Evolutionary conservation across 495 filamentous ascomycete genomes (phyloP).

Genomic region (Xylona heveae): DNA sequence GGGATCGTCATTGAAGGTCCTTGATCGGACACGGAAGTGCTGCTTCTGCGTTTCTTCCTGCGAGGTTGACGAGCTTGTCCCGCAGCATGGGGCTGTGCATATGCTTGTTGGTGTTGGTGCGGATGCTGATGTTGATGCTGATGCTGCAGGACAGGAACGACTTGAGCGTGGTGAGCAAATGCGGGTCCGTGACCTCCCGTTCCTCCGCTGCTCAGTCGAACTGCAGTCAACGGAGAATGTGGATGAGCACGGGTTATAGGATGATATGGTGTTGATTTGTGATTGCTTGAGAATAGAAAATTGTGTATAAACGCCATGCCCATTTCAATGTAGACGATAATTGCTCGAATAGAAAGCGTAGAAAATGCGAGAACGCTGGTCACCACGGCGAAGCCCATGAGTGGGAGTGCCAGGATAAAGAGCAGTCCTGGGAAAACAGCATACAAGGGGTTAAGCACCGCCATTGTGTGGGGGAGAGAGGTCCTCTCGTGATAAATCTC

Average conservation of each 20-base stretch:
- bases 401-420: conserved; percentile 41
- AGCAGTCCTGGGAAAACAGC: conserved; percentile 39
- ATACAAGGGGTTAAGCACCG: conserved; percentile 23
- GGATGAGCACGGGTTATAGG: conserved; percentile 1
- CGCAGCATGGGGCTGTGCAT: not conserved
- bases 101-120: too few relatives aligned
- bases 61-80: too few relatives aligned
- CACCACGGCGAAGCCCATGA: conserved; percentile 43
- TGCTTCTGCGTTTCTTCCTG: conserved; percentile 1
- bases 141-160: too few relatives aligned
- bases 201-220: too few relatives aligned
- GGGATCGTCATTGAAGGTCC: conserved; percentile 13
- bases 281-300: conserved; percentile 22
- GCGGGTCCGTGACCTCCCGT: too few relatives aligned
- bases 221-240: conserved; percentile 14
- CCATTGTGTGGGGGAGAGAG: conserved; percentile 15
- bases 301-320: conserved; percentile 33
- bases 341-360: conserved; percentile 39
- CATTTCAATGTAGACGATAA: conserved; percentile 49
- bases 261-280: conserved; percentile 3
- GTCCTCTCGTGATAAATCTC: too few relatives aligned
- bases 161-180: too few relatives aligned
- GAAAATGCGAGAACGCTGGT: conserved; percentile 46
- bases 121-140: conserved; percentile 1
- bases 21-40: conserved; percentile 3